A percentile compares a stretch with the other conserved stretches of the same genome.
Evolutionary conservation across 352 stramenopile species (phyloP).

Genomic region (Phytophthora cryptogea): DNA sequence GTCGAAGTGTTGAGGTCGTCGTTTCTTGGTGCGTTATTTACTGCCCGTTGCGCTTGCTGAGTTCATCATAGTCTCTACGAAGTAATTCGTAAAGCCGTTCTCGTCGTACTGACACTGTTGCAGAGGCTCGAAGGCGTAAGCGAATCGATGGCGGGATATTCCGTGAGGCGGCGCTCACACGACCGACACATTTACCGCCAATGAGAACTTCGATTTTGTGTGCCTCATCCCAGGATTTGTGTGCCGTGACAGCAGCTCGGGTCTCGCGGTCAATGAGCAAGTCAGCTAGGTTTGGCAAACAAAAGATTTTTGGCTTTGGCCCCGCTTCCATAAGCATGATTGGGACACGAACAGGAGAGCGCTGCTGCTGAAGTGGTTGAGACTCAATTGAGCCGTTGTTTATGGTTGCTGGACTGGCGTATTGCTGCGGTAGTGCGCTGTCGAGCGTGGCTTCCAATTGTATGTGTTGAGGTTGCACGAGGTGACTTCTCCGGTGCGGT

Average conservation of each 20-base stretch:
- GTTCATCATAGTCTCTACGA: constrained; percentile 46
- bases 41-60: constrained; percentile 32
- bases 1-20: constrained; percentile 32
- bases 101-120: constrained; percentile 46
- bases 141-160: constrained; percentile 61
- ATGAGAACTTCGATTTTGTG: constrained; percentile 78
- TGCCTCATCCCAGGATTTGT: constrained; percentile 46
- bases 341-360: constrained; percentile 14
- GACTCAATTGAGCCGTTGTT: neutral
- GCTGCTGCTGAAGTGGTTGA: constrained; percentile 6
- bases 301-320: constrained; percentile 17
- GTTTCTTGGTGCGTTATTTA: constrained; percentile 35
- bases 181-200: constrained; percentile 55
- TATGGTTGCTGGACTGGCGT: neutral
- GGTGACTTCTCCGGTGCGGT: constrained; percentile 6
- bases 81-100: constrained; percentile 63
- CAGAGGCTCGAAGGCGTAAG: constrained; percentile 49
- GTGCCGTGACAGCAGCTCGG: constrained; percentile 33
- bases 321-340: neutral
- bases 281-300: constrained; percentile 33
- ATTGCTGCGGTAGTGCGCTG: neutral
- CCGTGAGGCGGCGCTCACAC: constrained; percentile 48
- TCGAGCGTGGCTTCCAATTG: neutral
- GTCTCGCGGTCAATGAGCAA: constrained; percentile 61
- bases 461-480: constrained; percentile 5